Evolutionary conservation across 192 early-diverging fungal species (phyloP), one percentile per base, ranked within the genome.

Genomic region (Backusella circina): DNA sequence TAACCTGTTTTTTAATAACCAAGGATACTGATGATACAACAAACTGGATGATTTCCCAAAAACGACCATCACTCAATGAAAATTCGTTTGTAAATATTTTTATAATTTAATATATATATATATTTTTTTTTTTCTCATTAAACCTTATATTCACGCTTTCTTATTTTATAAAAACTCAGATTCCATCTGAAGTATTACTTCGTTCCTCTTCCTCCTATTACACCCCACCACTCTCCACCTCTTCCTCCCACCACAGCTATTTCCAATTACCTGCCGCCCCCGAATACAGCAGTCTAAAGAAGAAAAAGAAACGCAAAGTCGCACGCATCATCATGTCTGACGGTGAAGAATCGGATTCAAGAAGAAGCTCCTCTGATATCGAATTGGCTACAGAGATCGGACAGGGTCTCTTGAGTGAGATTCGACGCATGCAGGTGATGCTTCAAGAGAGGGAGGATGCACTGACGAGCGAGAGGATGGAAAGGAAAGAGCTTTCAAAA

Each of bases 301-400:
- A 26, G 1, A 61, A 61, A 12, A 61, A 61, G 54, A 61, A 61
- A 61, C 18, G 26, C 1, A 61, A 61, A 26, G 26, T 23, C 26
- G 10, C 21, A 28, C 54, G 54, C 54, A 26, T 26, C 23, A 61
- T 61, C 21, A 28, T 61, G 26, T 61, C 54, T 61, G n/a, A 37
- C 23, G 21, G 35, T 23, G 21, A 68, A 36, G 21, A 23, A n/a
- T 5, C 10, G 10, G n/a, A 37, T 7, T 33, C 71, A 23, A 18
- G 71, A 31, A 44, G 65, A 23, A 28, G 68, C 5, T 73, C 73
- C 15, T 74, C 71, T 35, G 79, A 77, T 73, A 81, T 81, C 50
- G 79, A 81, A 65, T 74, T 81, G 31, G 79, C 79, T 18, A 81
- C 79, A 7, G 79, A 81, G 41, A 81, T 81, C 28, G 79, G 79